Evolutionary conservation across 2,329 filamentous ascomycete species (phyloP).

Genomic region (Trichoderma sp.): DNA sequence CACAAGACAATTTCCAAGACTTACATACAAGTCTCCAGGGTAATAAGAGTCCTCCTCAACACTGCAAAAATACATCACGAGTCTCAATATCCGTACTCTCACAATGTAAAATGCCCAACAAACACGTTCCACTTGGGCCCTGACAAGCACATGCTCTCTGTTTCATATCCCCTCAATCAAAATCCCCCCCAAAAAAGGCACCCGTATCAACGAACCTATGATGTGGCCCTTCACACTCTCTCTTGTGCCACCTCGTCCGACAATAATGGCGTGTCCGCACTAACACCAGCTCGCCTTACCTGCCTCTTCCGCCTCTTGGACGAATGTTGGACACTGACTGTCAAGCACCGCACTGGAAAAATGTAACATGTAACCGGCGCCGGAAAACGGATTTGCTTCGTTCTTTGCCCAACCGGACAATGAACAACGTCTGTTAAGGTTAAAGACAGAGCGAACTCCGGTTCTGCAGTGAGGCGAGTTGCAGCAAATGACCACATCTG

Average conservation of each 20-base stretch:
- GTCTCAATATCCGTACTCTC: not conserved
- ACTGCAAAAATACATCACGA: not conserved
- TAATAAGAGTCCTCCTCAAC: not conserved
- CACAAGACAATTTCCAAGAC: not conserved
- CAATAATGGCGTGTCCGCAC: constrained; percentile 7
- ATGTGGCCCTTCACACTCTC: not conserved
- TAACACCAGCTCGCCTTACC: constrained; percentile 10
- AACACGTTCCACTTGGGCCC: not conserved
- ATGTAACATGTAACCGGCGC: not conserved
- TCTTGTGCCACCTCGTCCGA: constrained; percentile 1
- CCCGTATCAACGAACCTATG: not conserved
- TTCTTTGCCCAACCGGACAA: constrained; percentile 3
- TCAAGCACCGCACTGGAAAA: not conserved
- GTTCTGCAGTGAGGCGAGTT: constrained; percentile 12
- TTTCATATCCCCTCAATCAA: not conserved
- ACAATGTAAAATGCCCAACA: not conserved
- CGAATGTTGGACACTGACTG: not conserved
- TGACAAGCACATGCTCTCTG: not conserved
- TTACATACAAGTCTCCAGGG: not conserved
- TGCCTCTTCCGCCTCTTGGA: constrained; percentile 9
- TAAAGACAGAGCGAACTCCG: not conserved
- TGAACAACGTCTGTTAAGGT: not conserved
- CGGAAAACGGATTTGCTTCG: not conserved
- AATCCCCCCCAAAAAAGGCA: not conserved
- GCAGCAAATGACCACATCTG: constrained; percentile 9